A percentile compares a stretch with the other conserved stretches of the same genome.
Evolutionary conservation across 257 asterid genomes (phyloP).

Genomic region (Solanum chilense): DNA sequence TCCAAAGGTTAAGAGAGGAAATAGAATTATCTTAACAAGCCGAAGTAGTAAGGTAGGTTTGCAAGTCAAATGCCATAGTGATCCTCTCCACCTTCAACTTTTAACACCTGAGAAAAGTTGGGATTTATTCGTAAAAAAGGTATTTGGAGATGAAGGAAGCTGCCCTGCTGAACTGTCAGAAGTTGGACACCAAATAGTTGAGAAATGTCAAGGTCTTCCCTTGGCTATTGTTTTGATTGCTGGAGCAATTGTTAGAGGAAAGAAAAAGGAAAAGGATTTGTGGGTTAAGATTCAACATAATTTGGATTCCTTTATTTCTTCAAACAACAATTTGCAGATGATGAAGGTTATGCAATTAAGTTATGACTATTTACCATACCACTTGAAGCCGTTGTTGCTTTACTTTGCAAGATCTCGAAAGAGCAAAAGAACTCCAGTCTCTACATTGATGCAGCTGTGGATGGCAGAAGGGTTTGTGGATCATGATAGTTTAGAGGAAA

Average conservation of each 20-base stretch:
- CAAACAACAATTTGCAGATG: too few species aligned
- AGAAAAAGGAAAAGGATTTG: not conserved
- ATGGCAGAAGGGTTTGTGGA: too few species aligned
- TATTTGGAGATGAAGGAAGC: not conserved
- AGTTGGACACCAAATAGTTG: not conserved
- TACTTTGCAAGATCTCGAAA: too few species aligned
- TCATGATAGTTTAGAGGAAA: too few species aligned
- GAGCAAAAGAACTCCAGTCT: too few species aligned
- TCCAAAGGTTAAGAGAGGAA: too few species aligned
- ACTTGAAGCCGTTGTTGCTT: too few species aligned
- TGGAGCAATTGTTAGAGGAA: not conserved
- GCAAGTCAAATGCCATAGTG: not conserved
- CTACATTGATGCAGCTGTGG: too few species aligned
- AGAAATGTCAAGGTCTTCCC: slow-evolving; percentile 11
- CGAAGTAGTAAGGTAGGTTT: not conserved
- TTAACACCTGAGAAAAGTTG: not conserved
- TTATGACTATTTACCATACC: too few species aligned
- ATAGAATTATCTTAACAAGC: too few species aligned
- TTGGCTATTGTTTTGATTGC: not conserved
- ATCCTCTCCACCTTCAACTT: not conserved
- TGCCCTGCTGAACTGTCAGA: not conserved
- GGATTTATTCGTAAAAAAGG: not conserved
- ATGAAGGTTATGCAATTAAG: too few species aligned
- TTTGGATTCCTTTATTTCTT: too few species aligned
- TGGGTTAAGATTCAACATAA: not conserved